Evolutionary conservation across 2,329 filamentous ascomycete species (phyloP), one percentile per base, ranked within the genome.

Genomic region (Triangularia verruculosa): DNA sequence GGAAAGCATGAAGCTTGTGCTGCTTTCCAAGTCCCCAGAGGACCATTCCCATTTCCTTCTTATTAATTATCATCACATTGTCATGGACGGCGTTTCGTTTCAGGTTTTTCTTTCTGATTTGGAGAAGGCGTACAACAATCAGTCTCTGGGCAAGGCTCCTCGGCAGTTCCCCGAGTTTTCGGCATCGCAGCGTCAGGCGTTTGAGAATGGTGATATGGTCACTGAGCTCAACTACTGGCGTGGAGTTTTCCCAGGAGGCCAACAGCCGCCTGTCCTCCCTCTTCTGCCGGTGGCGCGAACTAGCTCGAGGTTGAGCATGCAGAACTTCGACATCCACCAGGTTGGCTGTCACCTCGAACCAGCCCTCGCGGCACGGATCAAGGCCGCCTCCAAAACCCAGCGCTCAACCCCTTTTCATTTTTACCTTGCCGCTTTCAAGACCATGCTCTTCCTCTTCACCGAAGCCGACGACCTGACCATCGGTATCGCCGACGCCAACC

Each of bases 11-110:
- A 39, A 39, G 34, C 34, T 39, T 39, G 34, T 39, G 4, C 13
- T 39, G 34, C 34, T 39, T 39, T 39, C 34, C 34, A 39, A n/a
- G 34, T 39, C 34, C 13, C 12, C 34, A n/a, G 34, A 39, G 34
- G 15, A 39, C 34, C 34, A 39, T 39, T 39, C 17, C 34, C 34
- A 39, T 39, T 39, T 39, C 34, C 34, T 39, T 39, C 34, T 39
- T 13, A n/a, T 39, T 15, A 39, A 39, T 13, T 39, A 39, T 39
- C 55, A 57, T 22, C 55, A 57, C 30, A 57, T 85, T 39, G 71
- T 75, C 32, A 77, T 85, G 74, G 83, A 86, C 65, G 81, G 78
- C 0, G 64, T 78, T 39, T 80, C 80, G 53, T 76, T 76, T 3
- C 66, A 78, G 9, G 66, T 83, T 2, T 72, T 85, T 17, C 61